These are phyloP conservation scores for Otatea glauca DNA, from an alignment of 176 grass and related monocot genomes.

Conservation along the genomic window DNA sequence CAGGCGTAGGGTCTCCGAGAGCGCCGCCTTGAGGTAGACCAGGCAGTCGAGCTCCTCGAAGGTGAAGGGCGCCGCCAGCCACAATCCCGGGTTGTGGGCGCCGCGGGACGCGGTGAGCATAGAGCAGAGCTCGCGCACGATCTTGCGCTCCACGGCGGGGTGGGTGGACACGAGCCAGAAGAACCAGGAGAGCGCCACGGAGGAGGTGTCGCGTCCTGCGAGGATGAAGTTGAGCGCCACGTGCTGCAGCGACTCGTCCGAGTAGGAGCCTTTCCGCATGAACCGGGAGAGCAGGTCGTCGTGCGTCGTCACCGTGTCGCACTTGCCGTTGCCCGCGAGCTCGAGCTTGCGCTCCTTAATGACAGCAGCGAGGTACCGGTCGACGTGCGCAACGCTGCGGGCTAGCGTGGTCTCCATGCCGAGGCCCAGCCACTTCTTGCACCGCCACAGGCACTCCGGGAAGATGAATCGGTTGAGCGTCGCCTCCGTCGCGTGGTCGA, in stretches of 20 bases:
- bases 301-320: slow-evolving; percentile 42
- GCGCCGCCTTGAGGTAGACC: slow-evolving; percentile 93
- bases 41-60: slow-evolving; percentile 92
- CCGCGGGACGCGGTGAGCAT: slow-evolving; percentile 67
- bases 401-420: slow-evolving; percentile 87
- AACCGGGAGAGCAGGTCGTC: slow-evolving; percentile 94
- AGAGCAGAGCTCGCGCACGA: slow-evolving; percentile 74
- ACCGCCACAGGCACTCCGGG: slow-evolving; percentile 85
- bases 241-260: slow-evolving; percentile 82
- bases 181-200: slow-evolving; percentile 96
- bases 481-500: slow-evolving; percentile 92
- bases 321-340: slow-evolving; percentile 33
- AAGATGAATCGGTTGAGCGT: slow-evolving; percentile 88
- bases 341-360: slow-evolving; percentile 88
- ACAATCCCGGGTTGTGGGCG: slow-evolving; percentile 48
- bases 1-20: slow-evolving; percentile 88
- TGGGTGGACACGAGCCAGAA: slow-evolving; percentile 98
- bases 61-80: slow-evolving; percentile 63
- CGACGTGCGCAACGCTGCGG: slow-evolving; percentile 80
- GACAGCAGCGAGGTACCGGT: slow-evolving; percentile 81
- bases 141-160: slow-evolving; percentile 57
- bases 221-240: slow-evolving; percentile 98
- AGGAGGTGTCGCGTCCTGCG: slow-evolving; percentile 95
- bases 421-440: slow-evolving; percentile 85
- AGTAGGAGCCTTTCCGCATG: slow-evolving; percentile 89